phyloP scores from a whole-genome alignment of 257 asterid species.

The Leonotis leonurus region DNA sequence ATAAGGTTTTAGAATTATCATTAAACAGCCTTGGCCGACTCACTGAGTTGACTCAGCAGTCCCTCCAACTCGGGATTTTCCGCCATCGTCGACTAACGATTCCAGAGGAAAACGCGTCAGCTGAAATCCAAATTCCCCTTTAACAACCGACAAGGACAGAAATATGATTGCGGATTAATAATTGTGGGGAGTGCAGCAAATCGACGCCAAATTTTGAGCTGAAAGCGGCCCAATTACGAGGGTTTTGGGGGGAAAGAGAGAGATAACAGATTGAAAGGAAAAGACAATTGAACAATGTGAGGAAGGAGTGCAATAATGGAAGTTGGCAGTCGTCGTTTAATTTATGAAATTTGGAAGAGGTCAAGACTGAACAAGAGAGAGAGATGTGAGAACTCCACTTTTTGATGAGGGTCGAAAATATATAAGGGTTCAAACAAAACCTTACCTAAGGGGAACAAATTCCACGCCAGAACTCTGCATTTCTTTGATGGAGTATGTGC shows the following conservation, averaged over 20 bases:
- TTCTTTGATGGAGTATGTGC: no score
- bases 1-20: no score
- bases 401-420: no score
- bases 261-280: background rate
- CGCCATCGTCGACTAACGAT: conserved; percentile 32
- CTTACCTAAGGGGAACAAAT: no score
- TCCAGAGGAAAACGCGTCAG: conserved; percentile 18
- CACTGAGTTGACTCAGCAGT: conserved; percentile 55
- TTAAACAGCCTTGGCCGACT: conserved; percentile 42
- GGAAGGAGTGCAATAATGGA: background rate
- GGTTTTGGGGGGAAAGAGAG: background rate
- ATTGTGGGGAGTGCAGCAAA: background rate
- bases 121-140: conserved; percentile 15
- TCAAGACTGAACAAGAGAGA: conserved; percentile 14
- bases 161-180: background rate
- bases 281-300: background rate
- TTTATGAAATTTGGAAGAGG: conserved; percentile 13
- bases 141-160: background rate
- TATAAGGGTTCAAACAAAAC: no score
- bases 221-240: conserved; percentile 1
- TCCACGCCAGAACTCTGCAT: no score
- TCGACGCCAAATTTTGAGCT: background rate
- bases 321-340: background rate
- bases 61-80: conserved; percentile 36
- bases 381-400: conserved; percentile 6